These are phyloP conservation scores for Aspergillus candidus DNA, from an alignment of 2,329 filamentous ascomycete genomes.

Conservation along the genomic window DNA sequence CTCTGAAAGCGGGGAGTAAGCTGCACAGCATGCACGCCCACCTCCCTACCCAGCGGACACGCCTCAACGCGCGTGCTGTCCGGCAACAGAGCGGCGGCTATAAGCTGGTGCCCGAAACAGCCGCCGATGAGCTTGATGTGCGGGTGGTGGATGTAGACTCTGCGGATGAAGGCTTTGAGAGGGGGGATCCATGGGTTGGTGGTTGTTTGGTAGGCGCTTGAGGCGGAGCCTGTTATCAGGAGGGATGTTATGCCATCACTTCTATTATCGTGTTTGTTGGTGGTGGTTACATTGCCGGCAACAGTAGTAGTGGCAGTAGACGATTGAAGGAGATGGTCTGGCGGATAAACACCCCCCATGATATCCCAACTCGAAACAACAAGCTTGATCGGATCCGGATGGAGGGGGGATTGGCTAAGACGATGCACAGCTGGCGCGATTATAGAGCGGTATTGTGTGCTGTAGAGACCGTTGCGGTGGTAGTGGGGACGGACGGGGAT, in stretches of 20 bases:
- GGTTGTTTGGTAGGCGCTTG: constrained; percentile 23
- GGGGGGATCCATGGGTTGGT: constrained; percentile 25
- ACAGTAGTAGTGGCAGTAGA: too few relatives aligned
- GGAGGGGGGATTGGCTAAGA: too few relatives aligned
- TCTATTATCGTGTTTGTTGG: too few relatives aligned
- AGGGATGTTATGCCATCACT: constrained; percentile 1
- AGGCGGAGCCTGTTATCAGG: constrained; percentile 28
- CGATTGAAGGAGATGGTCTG: too few relatives aligned
- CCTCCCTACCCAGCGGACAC: constrained; percentile 21
- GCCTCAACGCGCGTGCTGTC: constrained; percentile 15
- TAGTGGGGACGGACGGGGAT: too few relatives aligned
- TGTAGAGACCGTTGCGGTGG: too few relatives aligned
- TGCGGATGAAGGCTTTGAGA: constrained; percentile 21
- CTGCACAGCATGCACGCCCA: constrained; percentile 24
- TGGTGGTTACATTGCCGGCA: too few relatives aligned
- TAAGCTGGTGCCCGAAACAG: constrained; percentile 31
- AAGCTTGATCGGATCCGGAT: too few relatives aligned
- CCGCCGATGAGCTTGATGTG: constrained; percentile 29
- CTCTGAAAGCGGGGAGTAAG: constrained; percentile 14
- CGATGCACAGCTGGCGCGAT: too few relatives aligned
- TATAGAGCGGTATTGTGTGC: too few relatives aligned
- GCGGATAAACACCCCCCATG: too few relatives aligned
- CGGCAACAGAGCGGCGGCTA: constrained; percentile 14
- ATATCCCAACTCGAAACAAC: too few relatives aligned
- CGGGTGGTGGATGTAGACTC: constrained; percentile 21